Evolutionary conservation across 2,329 filamentous ascomycete species (phyloP), one percentile per base, ranked within the genome.

Genomic region (Malbranchea zuffiana): DNA sequence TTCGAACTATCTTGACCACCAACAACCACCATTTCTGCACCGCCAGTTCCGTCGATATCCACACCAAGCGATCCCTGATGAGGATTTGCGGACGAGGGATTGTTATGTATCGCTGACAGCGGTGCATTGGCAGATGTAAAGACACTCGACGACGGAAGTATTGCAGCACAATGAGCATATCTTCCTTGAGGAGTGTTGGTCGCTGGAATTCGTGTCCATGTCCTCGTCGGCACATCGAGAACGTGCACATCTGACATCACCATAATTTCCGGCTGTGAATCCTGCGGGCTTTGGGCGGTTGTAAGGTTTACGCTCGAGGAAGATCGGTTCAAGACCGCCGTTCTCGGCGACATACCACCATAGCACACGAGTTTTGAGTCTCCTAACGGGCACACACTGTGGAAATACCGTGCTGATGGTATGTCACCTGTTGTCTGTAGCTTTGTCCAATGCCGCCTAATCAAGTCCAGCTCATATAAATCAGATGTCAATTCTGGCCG

Each of bases 181-280:
- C 90, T 78, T 25, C 90, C 90, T 59, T 96, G 86, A 0, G 90
- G 90, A 0, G 83, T 71, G 39, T 95, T 85, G 31, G 76, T 72
- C 0, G 85, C 79, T 1, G 79, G 74, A 28, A 98, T 76, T 43
- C 78, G 84, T 13, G 82, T 88, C 90, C 90, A 98, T 32, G 72
- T 80, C 50, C 74, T 79, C 0, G 80, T 81, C 1, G 75, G 71
- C 1, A 90, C 83, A 57, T 98, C 88, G 59, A 85, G 96, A 20
- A 98, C 83, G 59, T 96, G 84, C 38, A 96, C 85, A 61, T 98
- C 90, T 5, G 88, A 95, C 87, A 98, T 95, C 39, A 96, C 90
- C 1, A 86, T 80, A 3, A 96, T 83, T 52, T 95, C 87, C 24
- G 85, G 78, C 49, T 86, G 82, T 37, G 76, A 67, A 44, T 87